phyloP scores from a whole-genome alignment of 2,329 filamentous ascomycete species.

The Coniochaeta pulveracea region DNA sequence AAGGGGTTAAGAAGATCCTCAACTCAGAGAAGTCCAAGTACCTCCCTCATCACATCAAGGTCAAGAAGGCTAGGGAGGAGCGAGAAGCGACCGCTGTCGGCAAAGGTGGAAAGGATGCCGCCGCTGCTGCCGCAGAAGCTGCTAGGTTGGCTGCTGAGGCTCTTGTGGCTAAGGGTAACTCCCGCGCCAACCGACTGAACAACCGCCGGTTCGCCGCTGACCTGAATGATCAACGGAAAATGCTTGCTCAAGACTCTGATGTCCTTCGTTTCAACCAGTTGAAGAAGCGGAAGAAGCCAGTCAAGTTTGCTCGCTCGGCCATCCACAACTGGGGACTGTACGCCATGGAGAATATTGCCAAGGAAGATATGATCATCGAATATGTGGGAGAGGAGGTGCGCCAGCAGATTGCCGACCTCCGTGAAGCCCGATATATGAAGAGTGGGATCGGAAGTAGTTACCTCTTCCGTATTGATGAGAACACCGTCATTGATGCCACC shows the following conservation, averaged over 20 bases:
- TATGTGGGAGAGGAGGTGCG: conserved; percentile 97
- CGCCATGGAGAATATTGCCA: conserved; percentile 91
- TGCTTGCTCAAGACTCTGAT: conserved; percentile 71
- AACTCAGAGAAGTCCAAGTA: conserved; percentile 98
- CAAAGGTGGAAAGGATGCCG: conserved; percentile 54
- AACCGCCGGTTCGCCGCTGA: conserved; percentile 91
- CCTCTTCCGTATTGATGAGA: conserved; percentile 95
- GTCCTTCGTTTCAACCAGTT: conserved; percentile 97
- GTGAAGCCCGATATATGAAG: conserved; percentile 84
- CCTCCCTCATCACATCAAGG: conserved; percentile 91
- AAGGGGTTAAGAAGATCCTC: conserved; percentile 89
- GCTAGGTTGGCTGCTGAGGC: conserved; percentile 69
- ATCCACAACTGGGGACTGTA: conserved; percentile 99
- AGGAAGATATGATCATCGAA: conserved; percentile 99
- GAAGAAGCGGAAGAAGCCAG: conserved; percentile 98
- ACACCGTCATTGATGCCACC: conserved; percentile 93
- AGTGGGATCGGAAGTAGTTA: conserved; percentile 97
- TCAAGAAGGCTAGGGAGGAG: conserved; percentile 83
- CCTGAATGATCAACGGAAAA: conserved; percentile 89
- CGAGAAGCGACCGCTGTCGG: conserved; percentile 58
- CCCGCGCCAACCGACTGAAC: conserved; percentile 86
- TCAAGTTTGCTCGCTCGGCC: conserved; percentile 92
- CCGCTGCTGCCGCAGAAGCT: conserved; percentile 55
- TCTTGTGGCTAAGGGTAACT: conserved; percentile 75
- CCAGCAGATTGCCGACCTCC: conserved; percentile 93